Percentiles rank a stretch among this genome's conserved stretches.
Evolutionary conservation across 2,329 filamentous ascomycete genomes (phyloP).

Genomic region (Periconia macrospinosa): DNA sequence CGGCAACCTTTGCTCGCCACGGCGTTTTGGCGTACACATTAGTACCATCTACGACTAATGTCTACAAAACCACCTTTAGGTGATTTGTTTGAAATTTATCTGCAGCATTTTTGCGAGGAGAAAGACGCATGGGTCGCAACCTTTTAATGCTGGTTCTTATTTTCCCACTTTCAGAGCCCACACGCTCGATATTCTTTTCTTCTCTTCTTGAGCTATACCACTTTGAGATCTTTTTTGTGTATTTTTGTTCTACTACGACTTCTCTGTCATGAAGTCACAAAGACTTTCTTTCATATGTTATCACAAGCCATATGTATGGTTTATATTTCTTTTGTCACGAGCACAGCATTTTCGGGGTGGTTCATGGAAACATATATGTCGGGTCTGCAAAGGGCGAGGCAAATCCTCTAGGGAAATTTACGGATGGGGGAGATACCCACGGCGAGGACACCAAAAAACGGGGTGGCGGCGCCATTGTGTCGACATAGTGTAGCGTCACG

Average conservation of each 20-base stretch:
- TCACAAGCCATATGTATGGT: not conserved
- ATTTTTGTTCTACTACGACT: conserved; percentile 13
- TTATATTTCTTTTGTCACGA: conserved; percentile 26
- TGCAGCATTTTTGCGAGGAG: conserved; percentile 16
- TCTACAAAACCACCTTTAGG: conserved; percentile 28
- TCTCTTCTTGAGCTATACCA: conserved; percentile 35
- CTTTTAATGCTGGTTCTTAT: not conserved
- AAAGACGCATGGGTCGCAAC: conserved; percentile 4
- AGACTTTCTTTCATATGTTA: conserved; percentile 28
- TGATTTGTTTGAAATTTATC: conserved; percentile 26
- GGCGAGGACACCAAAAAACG: no score
- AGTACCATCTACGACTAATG: conserved; percentile 32
- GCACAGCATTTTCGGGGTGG: not conserved
- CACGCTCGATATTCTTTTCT: not conserved
- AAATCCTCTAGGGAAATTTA: no score
- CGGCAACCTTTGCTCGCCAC: conserved; percentile 23
- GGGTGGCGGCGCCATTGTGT: no score
- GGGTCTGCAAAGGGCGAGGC: not conserved
- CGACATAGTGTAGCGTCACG: no score
- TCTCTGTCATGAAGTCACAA: conserved; percentile 5
- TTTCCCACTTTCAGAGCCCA: not conserved
- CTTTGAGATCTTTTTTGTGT: conserved; percentile 11
- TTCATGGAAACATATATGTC: not conserved
- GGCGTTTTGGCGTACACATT: conserved; percentile 35
- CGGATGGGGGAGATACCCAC: no score